Evolutionary conservation across 1,284 basidiomycete species (phyloP).

Genomic region (Cryptococcus sp.): DNA sequence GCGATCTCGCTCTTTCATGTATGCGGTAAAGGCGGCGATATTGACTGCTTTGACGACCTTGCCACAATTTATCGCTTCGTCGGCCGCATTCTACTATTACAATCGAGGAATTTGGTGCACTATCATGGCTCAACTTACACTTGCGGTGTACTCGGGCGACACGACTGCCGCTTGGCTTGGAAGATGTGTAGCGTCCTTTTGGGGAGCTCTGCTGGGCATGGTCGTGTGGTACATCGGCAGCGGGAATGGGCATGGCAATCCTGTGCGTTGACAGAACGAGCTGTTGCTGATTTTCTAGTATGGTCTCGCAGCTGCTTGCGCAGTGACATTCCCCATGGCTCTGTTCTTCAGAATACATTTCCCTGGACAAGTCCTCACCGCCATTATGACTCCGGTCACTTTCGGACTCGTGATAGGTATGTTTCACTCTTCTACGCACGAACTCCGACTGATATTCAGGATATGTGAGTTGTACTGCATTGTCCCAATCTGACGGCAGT

Average conservation of each 20-base stretch:
- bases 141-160: slow-evolving; percentile 53
- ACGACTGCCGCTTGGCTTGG: slow-evolving; percentile 64
- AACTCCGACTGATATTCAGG: slow-evolving; percentile 4
- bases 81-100: slow-evolving; percentile 41
- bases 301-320: slow-evolving; percentile 64
- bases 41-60: slow-evolving; percentile 53
- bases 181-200: slow-evolving; percentile 62
- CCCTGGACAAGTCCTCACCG: slow-evolving; percentile 62
- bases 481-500: slow-evolving; percentile 12
- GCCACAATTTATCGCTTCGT: slow-evolving; percentile 36
- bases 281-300: slow-evolving; percentile 42
- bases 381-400: slow-evolving; percentile 68
- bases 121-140: slow-evolving; percentile 37
- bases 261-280: too few species aligned
- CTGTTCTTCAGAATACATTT: slow-evolving; percentile 60
- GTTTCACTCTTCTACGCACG: slow-evolving; percentile 4
- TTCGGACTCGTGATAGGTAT: slow-evolving; percentile 65
- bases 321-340: slow-evolving; percentile 63
- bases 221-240: slow-evolving; percentile 58
- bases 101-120: slow-evolving; percentile 41
- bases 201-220: slow-evolving; percentile 63
- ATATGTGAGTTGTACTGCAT: slow-evolving; percentile 15
- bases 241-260: slow-evolving; percentile 60
- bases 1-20: slow-evolving; percentile 51
- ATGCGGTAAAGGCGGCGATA: slow-evolving; percentile 70